Evolutionary conservation across 345 rosid species (phyloP).

Genomic region (Sisymbrium irio): DNA sequence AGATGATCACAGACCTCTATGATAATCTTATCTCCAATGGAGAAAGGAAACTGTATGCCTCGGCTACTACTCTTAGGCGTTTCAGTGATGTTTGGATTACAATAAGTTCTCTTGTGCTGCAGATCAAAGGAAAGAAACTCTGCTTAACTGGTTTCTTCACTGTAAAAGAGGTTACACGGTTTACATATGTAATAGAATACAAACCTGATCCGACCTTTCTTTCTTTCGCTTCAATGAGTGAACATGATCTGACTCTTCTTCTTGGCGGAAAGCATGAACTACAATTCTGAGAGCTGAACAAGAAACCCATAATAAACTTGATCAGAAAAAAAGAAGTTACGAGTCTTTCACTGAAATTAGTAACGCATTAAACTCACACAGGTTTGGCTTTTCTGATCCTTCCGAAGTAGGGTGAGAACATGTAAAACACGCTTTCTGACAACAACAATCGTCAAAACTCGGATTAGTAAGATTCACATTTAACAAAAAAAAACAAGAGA

Average conservation of each 20-base stretch:
- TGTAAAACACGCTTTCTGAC: constrained; percentile 74
- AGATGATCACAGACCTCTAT: constrained; percentile 66
- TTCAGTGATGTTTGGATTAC: constrained; percentile 48
- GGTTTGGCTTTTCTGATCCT: constrained; percentile 70
- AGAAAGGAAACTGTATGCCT: constrained; percentile 87
- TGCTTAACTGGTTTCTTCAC: background rate
- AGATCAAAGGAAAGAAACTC: constrained; percentile 7
- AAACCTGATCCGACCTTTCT: constrained; percentile 78
- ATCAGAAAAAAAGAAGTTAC: background rate
- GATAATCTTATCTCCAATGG: constrained; percentile 75
- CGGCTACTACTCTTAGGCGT: constrained; percentile 54
- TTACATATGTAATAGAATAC: background rate
- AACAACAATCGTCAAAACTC: constrained; percentile 23
- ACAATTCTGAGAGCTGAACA: constrained; percentile 73
- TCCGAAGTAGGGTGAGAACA: constrained; percentile 69
- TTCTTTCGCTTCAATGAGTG: constrained; percentile 63
- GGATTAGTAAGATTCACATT: constrained; percentile 7
- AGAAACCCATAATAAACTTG: constrained; percentile 4
- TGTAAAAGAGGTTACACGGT: background rate
- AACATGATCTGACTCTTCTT: constrained; percentile 56
- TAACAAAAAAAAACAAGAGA: background rate
- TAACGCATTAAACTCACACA: constrained; percentile 50
- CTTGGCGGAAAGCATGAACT: constrained; percentile 71
- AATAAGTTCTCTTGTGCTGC: constrained; percentile 59
- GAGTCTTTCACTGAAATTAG: background rate